Evolutionary conservation across 495 filamentous ascomycete species (phyloP), one percentile per base, ranked within the genome.

Genomic region (Parathielavia hyrcaniae): DNA sequence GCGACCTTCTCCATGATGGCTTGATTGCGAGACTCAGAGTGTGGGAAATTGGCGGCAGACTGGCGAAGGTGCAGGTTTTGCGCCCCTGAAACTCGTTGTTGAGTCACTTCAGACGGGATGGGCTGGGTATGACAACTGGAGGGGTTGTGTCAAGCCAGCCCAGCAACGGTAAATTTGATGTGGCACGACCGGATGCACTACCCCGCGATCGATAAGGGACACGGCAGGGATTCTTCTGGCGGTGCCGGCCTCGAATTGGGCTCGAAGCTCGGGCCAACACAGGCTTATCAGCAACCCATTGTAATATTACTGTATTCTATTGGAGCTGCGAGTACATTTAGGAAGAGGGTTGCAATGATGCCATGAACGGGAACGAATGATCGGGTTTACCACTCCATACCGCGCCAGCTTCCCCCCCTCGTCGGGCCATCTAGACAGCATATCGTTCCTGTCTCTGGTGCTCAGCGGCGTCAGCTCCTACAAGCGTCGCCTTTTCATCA

Each of bases 1-100:
- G 69, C 63, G 40, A 70, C 66, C 44, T 69, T 66, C 51, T 69
- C 68, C 64, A 67, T 66, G 47, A 41, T 43, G 56, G n/a, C 12
- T 47, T 36, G 14, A 12, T 11, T 43, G 43, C 22, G 51, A 22
- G 43, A 39, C 13, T 53, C 50, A 36, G 50, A 43, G 17, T 17
- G 40, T 45, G 22, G n/a, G 26, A 45, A 45, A 55, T 46, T 46
- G 55, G 55, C 32, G 41, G 11, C 44, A n/a, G 34, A 44, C n/a
- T 14, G 26, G 26, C 11, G 36, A 49, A 53, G 34, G 20, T 30
- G 46, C 40, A 49, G 44, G 41, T 19, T 61, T 48, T 57, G 53
- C 53, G 32, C 45, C 58, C 57, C 55, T 60, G 62, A 69, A 63
- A 60, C 62, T 40, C 64, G 48, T 40, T 55, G 50, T 57, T 69